Percentiles rank a stretch among this genome's conserved stretches.
Evolutionary conservation across 345 rosid species (phyloP).

Genomic region (Ricinus communis): DNA sequence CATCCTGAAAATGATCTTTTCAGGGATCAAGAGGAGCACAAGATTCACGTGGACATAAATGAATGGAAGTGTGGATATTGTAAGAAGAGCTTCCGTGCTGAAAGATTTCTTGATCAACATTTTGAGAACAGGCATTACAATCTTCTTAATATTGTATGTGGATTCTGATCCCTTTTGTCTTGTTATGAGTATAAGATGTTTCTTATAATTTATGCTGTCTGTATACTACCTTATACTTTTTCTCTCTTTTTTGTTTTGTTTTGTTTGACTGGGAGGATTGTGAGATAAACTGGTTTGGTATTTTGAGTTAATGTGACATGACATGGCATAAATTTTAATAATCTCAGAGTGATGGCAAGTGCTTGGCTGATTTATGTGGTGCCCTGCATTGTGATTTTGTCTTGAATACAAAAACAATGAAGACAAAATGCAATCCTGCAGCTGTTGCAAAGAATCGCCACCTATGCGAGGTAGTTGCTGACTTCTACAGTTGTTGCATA

Average conservation of each 20-base stretch:
- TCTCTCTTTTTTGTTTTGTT: background rate
- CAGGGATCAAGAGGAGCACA: constrained; percentile 88
- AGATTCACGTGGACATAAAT: constrained; percentile 64
- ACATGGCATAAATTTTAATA: constrained; percentile 12
- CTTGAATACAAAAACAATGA: constrained; percentile 54
- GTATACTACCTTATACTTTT: background rate
- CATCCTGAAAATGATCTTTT: constrained; percentile 78
- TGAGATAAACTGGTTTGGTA: background rate
- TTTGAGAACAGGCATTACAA: constrained; percentile 71
- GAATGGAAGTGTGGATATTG: constrained; percentile 97
- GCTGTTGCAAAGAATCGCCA: constrained; percentile 78
- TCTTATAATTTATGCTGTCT: background rate
- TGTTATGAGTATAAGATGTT: constrained; percentile 10
- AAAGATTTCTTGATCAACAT: constrained; percentile 80
- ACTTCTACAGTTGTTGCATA: constrained; percentile 2
- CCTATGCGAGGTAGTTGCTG: constrained; percentile 76
- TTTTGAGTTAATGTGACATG: background rate
- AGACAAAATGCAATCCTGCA: constrained; percentile 84
- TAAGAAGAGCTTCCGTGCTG: constrained; percentile 85
- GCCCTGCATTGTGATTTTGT: constrained; percentile 89
- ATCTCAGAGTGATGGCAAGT: constrained; percentile 66
- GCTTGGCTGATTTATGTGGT: constrained; percentile 94
- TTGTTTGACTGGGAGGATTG: background rate
- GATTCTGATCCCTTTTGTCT: constrained; percentile 28
- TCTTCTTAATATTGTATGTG: constrained; percentile 77